These are phyloP conservation scores for Pachysandra terminalis DNA, from an alignment of 164 flowering plant species.

Conservation along the genomic window DNA sequence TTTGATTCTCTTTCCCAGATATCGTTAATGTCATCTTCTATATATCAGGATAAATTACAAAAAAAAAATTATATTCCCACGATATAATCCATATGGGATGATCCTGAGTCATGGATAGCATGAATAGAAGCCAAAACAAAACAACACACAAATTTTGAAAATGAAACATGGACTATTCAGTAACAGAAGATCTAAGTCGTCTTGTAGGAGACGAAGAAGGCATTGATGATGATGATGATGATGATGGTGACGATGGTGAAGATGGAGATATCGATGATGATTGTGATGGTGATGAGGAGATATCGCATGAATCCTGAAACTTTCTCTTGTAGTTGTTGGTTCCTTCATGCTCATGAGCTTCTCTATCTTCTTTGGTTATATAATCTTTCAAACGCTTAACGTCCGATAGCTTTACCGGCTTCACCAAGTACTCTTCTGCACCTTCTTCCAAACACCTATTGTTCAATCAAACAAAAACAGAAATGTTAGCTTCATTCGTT, in stretches of 20 bases:
- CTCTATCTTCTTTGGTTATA: constrained; percentile 32
- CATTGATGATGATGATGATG: constrained; percentile 13
- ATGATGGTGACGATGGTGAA: not conserved
- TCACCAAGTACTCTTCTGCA: constrained; percentile 66
- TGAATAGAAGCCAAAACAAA: not conserved
- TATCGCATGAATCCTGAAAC: constrained; percentile 27
- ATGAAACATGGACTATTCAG: not conserved
- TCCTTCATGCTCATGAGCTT: constrained; percentile 11
- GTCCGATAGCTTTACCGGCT: constrained; percentile 64
- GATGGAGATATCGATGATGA: not conserved
- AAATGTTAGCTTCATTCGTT: too few relatives aligned
- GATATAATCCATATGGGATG: too few relatives aligned
- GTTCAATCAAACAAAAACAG: too few relatives aligned
- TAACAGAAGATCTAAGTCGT: not conserved
- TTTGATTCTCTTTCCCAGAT: too few relatives aligned
- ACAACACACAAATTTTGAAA: too few relatives aligned
- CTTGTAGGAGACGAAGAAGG: not conserved
- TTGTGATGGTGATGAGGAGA: constrained; percentile 8
- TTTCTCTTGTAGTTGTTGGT: constrained; percentile 33
- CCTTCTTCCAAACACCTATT: constrained; percentile 61
- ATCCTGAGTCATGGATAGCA: too few relatives aligned
- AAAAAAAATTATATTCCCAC: too few relatives aligned
- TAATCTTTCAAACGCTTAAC: constrained; percentile 46
- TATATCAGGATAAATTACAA: too few relatives aligned
- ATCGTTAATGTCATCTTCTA: too few relatives aligned